These are phyloP conservation scores for Hypoxylon fragiforme DNA, from an alignment of 495 filamentous ascomycete species.

Conservation along the genomic window DNA sequence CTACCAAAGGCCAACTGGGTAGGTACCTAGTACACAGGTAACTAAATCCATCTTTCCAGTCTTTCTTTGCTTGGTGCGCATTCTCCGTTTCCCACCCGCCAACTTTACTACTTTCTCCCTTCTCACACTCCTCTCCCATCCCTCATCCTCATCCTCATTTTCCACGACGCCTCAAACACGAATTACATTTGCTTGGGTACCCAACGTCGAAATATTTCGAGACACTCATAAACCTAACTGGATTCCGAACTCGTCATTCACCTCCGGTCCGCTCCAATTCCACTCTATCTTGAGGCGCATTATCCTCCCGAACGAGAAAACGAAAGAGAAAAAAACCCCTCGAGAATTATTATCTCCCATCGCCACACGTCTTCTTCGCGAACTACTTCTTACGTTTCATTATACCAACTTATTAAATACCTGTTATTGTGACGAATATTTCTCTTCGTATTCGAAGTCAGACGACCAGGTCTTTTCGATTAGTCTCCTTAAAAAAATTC, in stretches of 20 bases:
- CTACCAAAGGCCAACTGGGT: background rate
- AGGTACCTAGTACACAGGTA: slow-evolving; percentile 15
- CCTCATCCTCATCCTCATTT: slow-evolving; percentile 19
- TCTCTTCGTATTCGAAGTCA: slow-evolving; percentile 8
- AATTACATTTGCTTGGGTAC: slow-evolving; percentile 25
- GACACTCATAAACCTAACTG: slow-evolving; percentile 29
- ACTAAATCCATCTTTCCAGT: slow-evolving; percentile 7
- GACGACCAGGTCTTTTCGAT: slow-evolving; percentile 18
- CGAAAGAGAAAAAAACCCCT: background rate
- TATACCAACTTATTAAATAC: slow-evolving; percentile 33
- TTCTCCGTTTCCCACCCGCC: slow-evolving; percentile 40
- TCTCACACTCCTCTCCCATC: slow-evolving; percentile 37
- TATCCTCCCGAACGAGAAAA: slow-evolving; percentile 12
- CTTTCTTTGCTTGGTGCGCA: slow-evolving; percentile 38
- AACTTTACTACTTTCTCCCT: slow-evolving; percentile 36
- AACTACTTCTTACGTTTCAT: slow-evolving; percentile 16
- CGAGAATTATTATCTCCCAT: slow-evolving; percentile 24
- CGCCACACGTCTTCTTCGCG: slow-evolving; percentile 32
- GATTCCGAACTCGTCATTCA: slow-evolving; percentile 33
- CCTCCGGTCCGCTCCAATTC: slow-evolving; percentile 28
- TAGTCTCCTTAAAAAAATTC: slow-evolving; percentile 15
- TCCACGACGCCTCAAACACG: slow-evolving; percentile 29
- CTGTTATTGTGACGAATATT: slow-evolving; percentile 17
- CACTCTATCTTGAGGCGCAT: slow-evolving; percentile 35
- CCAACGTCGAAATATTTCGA: slow-evolving; percentile 31